Base-by-base conservation (phyloP, 805 yeast genomes). In the Debaryomyces tyrocola region DNA sequence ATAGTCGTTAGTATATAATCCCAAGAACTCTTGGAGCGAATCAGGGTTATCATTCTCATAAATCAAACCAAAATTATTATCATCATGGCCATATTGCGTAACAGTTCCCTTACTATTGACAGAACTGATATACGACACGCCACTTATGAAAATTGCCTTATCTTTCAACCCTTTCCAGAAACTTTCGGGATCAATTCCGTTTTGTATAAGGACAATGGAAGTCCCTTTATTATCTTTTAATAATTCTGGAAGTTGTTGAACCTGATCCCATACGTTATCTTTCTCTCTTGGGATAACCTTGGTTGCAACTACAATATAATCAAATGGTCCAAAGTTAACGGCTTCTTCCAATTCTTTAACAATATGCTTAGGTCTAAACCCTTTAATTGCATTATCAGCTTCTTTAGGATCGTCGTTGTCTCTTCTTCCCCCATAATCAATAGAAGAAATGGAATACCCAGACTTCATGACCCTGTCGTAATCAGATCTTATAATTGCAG, bases 61-160 rank as follows among this genome's bases (percentile, higher is more conserved):
- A 44, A 67, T 66, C 37, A 61, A 53, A 6, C 74, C 74, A 28
- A 67, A 51, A 20, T 46, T 42, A 9, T 62, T 45, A 12, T 50
- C 47, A 37, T 66, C 73, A 17, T 55, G 55, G 9, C 61, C 63
- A 33, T 48, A 62, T 44, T 66, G 69, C 12, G 57, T 53, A n/a
- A 67, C 52, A 2, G 41, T 39, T 1, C 64, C 66, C 9, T 51
- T 54, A 35, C 46, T 47, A 47, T 68, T 69, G 29, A 60, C 56
- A 18, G 72, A 66, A 37, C 63, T 55, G 41, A 67, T 67, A 52
- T 65, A 63, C 2, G 69, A 56, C 2, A 67, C 70, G 2, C 71
- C 73, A 45, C 68, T 60, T 43, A 67, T 58, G 10, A 67, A 50
- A 20, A 47, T 47, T 17, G 46, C 58, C 11, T 43, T 43, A 21